Percentiles rank a stretch among this genome's conserved stretches.
Conservation (phyloP, 257 asterid species). For the Solanum lignicaule region DNA sequence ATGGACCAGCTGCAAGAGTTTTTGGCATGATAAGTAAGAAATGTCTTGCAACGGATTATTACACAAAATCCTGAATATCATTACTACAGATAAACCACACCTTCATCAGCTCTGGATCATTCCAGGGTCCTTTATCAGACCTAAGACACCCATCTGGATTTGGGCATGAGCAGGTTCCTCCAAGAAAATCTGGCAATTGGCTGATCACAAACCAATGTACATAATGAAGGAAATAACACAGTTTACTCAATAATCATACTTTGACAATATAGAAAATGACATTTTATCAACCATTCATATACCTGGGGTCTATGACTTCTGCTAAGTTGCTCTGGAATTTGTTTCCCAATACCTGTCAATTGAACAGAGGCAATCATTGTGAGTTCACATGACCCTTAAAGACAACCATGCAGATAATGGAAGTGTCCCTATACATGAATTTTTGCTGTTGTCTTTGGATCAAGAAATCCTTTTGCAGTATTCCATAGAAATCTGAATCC, state of each 20-base stretch:
- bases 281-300: slow-evolving; percentile 11
- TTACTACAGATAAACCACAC: slow-evolving; percentile 20
- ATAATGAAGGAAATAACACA: neutral
- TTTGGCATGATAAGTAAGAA: neutral
- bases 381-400: neutral
- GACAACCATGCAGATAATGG: neutral
- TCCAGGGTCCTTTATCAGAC: slow-evolving; percentile 95
- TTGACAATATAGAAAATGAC: neutral
- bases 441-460: slow-evolving; percentile 78
- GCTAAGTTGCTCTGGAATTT: slow-evolving; percentile 65
- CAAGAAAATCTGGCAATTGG: slow-evolving; percentile 96
- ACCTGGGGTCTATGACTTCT: slow-evolving; percentile 80
- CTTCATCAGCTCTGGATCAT: slow-evolving; percentile 73
- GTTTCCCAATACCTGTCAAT: slow-evolving; percentile 70
- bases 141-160: slow-evolving; percentile 85
- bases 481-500: slow-evolving; percentile 87
- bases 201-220: slow-evolving; percentile 29
- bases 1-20: slow-evolving; percentile 61
- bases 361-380: slow-evolving; percentile 2
- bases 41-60: neutral
- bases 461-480: slow-evolving; percentile 79
- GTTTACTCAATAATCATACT: neutral
- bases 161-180: slow-evolving; percentile 82
- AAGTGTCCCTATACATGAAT: slow-evolving; percentile 50
- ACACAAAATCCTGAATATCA: neutral